Percentiles rank a stretch among this genome's conserved stretches.
Conservation (phyloP, 768 basidiomycete genomes). For the Pisolithus albus region DNA sequence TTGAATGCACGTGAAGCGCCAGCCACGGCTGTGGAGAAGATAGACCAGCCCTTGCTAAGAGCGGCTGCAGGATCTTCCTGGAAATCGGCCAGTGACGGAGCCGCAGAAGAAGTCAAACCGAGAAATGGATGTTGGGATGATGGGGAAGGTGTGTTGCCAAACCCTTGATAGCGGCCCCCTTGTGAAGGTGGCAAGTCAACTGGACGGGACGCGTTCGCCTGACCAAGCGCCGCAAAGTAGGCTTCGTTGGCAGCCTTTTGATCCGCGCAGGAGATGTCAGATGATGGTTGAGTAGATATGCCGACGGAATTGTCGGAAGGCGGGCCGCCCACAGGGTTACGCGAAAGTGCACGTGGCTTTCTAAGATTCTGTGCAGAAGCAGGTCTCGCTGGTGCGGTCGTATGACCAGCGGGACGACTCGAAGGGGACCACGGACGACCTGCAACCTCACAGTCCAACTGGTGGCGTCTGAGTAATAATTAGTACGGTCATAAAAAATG, state of each 20-base stretch:
- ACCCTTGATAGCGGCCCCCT: slow-evolving; percentile 90
- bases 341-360: slow-evolving; percentile 72
- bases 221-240: slow-evolving; percentile 81
- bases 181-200: slow-evolving; percentile 84
- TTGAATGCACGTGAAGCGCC: slow-evolving; percentile 74
- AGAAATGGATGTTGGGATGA: slow-evolving; percentile 58
- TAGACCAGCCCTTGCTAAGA: slow-evolving; percentile 89
- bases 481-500: neutral
- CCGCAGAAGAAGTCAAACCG: slow-evolving; percentile 68
- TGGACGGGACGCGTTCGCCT: slow-evolving; percentile 71
- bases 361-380: slow-evolving; percentile 78
- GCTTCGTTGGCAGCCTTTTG: slow-evolving; percentile 79
- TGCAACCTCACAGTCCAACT: slow-evolving; percentile 75
- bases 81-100: slow-evolving; percentile 73
- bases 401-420: slow-evolving; percentile 48
- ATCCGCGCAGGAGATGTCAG: slow-evolving; percentile 36
- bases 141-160: slow-evolving; percentile 62
- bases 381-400: slow-evolving; percentile 49
- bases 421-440: slow-evolving; percentile 78
- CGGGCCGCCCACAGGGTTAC: slow-evolving; percentile 43
- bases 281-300: slow-evolving; percentile 37
- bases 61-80: slow-evolving; percentile 84
- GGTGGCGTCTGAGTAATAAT: slow-evolving; percentile 16
- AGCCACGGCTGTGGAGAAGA: slow-evolving; percentile 81
- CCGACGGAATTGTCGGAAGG: slow-evolving; percentile 51